Evolutionary conservation across 139 green algal genomes (phyloP).

Genomic region (Picochlorum costavermella): DNA sequence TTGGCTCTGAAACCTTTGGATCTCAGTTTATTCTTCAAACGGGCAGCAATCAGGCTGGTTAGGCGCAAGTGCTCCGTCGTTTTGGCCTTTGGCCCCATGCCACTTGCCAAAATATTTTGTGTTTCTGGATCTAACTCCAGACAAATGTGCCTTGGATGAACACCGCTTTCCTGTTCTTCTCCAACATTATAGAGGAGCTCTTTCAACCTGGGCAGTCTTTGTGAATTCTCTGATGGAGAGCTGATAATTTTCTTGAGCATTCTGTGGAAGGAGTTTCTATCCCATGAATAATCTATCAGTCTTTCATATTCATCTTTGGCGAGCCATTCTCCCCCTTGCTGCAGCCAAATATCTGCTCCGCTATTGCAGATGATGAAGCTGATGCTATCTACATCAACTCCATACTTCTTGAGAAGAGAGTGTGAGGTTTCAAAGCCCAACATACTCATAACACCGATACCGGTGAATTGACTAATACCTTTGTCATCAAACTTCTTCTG

Average conservation of each 20-base stretch:
- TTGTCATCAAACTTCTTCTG: conserved; percentile 1
- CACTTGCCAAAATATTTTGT: conserved; percentile 16
- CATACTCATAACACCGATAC: conserved; percentile 56
- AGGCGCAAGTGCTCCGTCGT: background rate
- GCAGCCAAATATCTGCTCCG: conserved; percentile 54
- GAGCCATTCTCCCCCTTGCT: conserved; percentile 19
- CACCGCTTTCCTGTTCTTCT: conserved; percentile 12
- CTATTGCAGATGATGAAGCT: conserved; percentile 57
- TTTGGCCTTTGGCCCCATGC: conserved; percentile 26
- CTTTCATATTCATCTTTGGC: conserved; percentile 50
- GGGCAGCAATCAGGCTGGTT: conserved; percentile 22
- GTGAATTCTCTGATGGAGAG: conserved; percentile 11
- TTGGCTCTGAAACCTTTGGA: conserved; percentile 40
- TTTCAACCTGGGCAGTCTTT: conserved; percentile 28
- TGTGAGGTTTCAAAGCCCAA: conserved; percentile 45
- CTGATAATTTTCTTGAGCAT: conserved; percentile 43
- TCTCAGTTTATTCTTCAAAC: conserved; percentile 34
- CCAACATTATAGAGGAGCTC: conserved; percentile 35
- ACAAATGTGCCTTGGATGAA: conserved; percentile 36
- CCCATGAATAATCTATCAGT: conserved; percentile 47
- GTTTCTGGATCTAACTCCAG: conserved; percentile 30
- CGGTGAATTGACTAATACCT: conserved; percentile 17
- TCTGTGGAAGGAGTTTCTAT: conserved; percentile 28
- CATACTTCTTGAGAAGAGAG: conserved; percentile 11
- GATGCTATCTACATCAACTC: conserved; percentile 28